Conservation (phyloP, 768 basidiomycete genomes). For the Thelephora aurantiotincta region DNA sequence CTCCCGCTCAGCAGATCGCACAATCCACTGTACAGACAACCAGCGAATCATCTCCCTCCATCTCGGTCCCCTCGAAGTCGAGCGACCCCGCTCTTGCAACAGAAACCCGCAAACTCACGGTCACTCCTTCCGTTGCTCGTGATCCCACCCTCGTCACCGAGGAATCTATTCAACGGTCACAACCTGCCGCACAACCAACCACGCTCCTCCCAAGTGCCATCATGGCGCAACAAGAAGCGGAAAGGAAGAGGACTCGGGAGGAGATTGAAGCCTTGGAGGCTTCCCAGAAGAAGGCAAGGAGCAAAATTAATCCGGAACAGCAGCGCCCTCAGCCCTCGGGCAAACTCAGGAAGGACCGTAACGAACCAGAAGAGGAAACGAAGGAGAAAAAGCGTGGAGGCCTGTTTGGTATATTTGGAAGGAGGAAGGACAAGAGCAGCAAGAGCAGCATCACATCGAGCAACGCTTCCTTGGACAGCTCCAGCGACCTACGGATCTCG, state of each 20-base stretch:
- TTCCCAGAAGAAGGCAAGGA: slow-evolving; percentile 31
- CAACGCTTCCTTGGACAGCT: slow-evolving; percentile 17
- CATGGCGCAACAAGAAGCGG: slow-evolving; percentile 35
- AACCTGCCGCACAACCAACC: slow-evolving; percentile 6
- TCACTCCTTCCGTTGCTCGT: slow-evolving; percentile 67
- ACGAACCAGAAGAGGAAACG: slow-evolving; percentile 13
- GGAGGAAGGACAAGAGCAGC: slow-evolving; percentile 51
- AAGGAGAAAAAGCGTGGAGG: slow-evolving; percentile 44
- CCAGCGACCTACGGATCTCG: slow-evolving; percentile 26
- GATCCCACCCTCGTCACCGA: slow-evolving; percentile 22
- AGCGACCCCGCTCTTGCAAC: slow-evolving; percentile 55
- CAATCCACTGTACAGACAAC: slow-evolving; percentile 5
- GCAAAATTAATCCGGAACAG: not conserved
- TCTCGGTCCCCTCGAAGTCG: slow-evolving; percentile 15
- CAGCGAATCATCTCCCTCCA: slow-evolving; percentile 13
- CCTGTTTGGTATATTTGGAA: slow-evolving; percentile 65
- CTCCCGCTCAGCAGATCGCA: slow-evolving; percentile 17
- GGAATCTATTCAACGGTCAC: slow-evolving; percentile 3
- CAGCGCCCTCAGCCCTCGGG: slow-evolving; percentile 3
- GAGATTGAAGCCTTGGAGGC: slow-evolving; percentile 32
- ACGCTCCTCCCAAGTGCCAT: slow-evolving; percentile 24
- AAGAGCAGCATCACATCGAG: slow-evolving; percentile 45
- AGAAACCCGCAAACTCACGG: slow-evolving; percentile 67
- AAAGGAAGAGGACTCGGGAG: slow-evolving; percentile 37
- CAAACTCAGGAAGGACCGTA: slow-evolving; percentile 32